Evolutionary conservation across 345 rosid genomes (phyloP), one percentile per base, ranked within the genome.

Genomic region (Combretum micranthum): DNA sequence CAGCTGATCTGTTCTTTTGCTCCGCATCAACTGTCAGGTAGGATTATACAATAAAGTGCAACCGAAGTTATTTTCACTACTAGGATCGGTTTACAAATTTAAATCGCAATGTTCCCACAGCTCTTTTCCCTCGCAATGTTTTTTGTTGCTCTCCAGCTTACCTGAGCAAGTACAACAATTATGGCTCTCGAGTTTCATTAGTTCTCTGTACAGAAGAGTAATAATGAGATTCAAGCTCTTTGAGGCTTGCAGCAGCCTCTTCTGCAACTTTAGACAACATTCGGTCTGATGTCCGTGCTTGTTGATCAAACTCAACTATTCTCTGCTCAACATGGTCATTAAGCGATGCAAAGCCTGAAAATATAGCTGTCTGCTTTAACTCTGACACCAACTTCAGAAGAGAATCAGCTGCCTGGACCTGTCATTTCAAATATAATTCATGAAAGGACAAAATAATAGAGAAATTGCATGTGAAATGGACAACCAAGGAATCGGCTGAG

Each of bases 391-490:
- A 74, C 71, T 88, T 92, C 48, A 86, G 83, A 44, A 93, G 65
- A 48, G 99, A 84, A 60, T 89, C 96, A 44, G 96, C 90, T 58
- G 96, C 94, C 63, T 86, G 97, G 69, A 80, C 94, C 97, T 92
- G 81, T 57, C 1, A 32, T 32, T 4, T 32, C 9, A 32, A 7
- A 32, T 11, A 32, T 32, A 32, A 32, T 32, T 32, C 10, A 32
- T 7, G 1, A 32, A 7, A 32, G 6, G 39, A 32, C 39, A 32
- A 32, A 32, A 32, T 32, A 32, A 4, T 7, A 32, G 39, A 32
- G 39, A 32, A 32, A 32, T 11, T 1, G 39, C 39, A 32, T 32
- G 39, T 32, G 10, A 32, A 32, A 32, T 32, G 9, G 39, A 32
- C 10, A 32, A 32, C 9, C 39, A 32, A 32, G 39, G 39, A 11